Conservation (phyloP, 139 green algal species). For the Chlorella sorokiniana region DNA sequence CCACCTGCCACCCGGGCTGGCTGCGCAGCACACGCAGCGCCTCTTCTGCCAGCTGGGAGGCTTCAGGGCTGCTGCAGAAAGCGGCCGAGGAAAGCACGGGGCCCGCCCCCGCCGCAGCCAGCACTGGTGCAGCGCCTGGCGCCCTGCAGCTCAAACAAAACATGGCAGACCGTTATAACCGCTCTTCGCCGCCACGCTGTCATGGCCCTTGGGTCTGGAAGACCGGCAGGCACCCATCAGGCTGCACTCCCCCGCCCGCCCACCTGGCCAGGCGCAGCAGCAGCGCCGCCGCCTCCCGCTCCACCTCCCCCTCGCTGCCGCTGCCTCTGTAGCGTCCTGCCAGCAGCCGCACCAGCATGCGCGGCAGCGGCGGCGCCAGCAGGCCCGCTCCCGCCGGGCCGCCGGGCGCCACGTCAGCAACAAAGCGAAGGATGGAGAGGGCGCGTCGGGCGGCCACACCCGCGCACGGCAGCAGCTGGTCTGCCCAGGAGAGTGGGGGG, state of each 20-base stretch:
- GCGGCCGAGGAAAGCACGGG: neutral
- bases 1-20: neutral
- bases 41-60: neutral
- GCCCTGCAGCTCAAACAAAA: conserved; percentile 1
- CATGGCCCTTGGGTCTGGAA: too few species aligned
- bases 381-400: neutral
- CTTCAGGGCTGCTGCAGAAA: neutral
- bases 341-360: conserved; percentile 8
- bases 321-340: neutral
- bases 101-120: conserved; percentile 6
- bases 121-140: neutral
- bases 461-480: neutral
- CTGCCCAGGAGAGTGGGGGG: neutral
- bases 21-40: neutral
- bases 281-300: neutral
- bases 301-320: neutral
- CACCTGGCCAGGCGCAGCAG: neutral
- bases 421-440: conserved; percentile 20
- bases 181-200: too few species aligned
- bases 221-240: too few species aligned
- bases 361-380: neutral
- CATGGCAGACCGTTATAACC: neutral
- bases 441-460: neutral
- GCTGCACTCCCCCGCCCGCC: neutral
- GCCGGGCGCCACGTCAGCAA: neutral